These are phyloP conservation scores for Flaveria floridana DNA, from an alignment of 140 eudicot genomes.

Conservation along the genomic window DNA sequence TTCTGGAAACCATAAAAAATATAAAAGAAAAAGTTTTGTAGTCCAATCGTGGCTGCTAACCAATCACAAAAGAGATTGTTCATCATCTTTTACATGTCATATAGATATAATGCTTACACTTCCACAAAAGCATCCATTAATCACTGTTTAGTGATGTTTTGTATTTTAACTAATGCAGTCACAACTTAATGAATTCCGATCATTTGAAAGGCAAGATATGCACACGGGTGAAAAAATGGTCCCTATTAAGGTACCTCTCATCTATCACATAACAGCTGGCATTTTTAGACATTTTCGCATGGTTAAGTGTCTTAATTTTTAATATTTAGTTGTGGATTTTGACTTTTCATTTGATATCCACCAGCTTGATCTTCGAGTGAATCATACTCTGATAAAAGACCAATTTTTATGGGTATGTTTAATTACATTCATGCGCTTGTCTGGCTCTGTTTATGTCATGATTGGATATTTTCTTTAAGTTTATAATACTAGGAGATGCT, in stretches of 20 bases:
- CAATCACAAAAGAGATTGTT: too few species aligned
- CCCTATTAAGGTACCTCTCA: conserved; percentile 74
- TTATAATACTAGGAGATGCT: conserved; percentile 1
- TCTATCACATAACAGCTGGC: conserved; percentile 17
- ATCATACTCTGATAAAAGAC: conserved; percentile 84
- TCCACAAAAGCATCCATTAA: not conserved
- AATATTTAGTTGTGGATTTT: conserved; percentile 19
- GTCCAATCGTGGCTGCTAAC: too few species aligned
- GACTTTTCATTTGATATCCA: conserved; percentile 24
- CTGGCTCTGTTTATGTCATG: conserved; percentile 14
- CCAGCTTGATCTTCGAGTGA: conserved; percentile 96
- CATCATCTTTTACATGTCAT: too few species aligned
- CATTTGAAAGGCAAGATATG: conserved; percentile 98
- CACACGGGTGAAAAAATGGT: conserved; percentile 86
- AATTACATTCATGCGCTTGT: not conserved
- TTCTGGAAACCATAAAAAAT: too few species aligned
- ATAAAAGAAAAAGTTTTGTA: too few species aligned
- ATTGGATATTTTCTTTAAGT: not conserved
- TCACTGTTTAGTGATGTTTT: conserved; percentile 7
- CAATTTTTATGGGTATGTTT: conserved; percentile 88
- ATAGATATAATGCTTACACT: conserved; percentile 7
- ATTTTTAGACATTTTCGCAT: not conserved
- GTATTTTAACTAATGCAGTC: conserved; percentile 51
- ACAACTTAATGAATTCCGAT: conserved; percentile 77
- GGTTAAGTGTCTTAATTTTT: not conserved